Evolutionary conservation across 2,329 filamentous ascomycete genomes (phyloP), one percentile per base, ranked within the genome.

Genomic region (Leptodontidium sp.): DNA sequence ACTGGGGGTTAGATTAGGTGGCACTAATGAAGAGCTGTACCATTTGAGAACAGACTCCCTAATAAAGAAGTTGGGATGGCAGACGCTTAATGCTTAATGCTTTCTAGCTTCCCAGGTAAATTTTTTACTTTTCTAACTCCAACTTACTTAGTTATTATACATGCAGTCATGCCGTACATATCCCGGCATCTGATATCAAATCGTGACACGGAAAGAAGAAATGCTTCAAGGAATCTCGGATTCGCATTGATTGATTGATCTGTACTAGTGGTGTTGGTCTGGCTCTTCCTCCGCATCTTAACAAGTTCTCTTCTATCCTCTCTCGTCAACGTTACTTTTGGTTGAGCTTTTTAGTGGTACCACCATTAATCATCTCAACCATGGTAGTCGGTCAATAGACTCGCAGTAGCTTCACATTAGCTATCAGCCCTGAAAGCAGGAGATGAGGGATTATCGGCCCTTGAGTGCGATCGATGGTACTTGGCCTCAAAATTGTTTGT

Each of bases 361-460:
- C 3, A 32, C 29, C 29, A 32, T 21, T 1, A 32, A 32, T n/a
- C 3, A 12, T 53, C 50, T 29, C 50, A 29, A 29, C 11, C 29
- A 3, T 55, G 52, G 29, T 35, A 32, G 52, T 55, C 52, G 14
- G 52, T 55, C 26, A 55, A n/a, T 32, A 50, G 6, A 11, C 21
- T 17, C 58, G 52, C 52, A 58, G 52, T 32, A 58, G 52, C 52
- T 50, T 53, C 15, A 47, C 38, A 58, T 61, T 50, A 64, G 38
- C 38, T 38, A 47, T 68, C 62, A 65, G 66, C 62, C 66, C 66
- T 65, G 66, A 58, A 65, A 15, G 57, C 66, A 63, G 65, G 65
- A 67, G 24, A 95, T 96, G 83, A 32, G 29, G 52, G 15, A 17
- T n/a, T 32, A 35, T 55, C 52, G 29, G 52, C 26, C 26, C 52